These are phyloP conservation scores for Paradendryphiella salina DNA, from an alignment of 2,329 filamentous ascomycete species.

Conservation along the genomic window DNA sequence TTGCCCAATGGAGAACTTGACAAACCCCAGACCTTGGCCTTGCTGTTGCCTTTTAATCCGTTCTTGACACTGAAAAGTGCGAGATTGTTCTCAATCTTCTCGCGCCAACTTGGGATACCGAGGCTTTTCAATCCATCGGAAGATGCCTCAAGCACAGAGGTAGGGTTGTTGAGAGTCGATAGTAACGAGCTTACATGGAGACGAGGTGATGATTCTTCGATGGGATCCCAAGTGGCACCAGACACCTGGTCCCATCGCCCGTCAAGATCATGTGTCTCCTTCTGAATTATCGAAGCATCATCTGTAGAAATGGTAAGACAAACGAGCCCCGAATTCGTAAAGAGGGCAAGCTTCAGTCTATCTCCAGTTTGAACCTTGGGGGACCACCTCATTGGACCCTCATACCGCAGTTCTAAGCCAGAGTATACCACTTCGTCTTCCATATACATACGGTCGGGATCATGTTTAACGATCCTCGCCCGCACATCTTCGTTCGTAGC, in stretches of 20 bases:
- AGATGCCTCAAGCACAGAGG: slow-evolving; percentile 36
- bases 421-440: slow-evolving; percentile 31
- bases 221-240: slow-evolving; percentile 41
- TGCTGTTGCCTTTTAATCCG: slow-evolving; percentile 55
- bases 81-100: slow-evolving; percentile 45
- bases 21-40: slow-evolving; percentile 60
- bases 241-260: slow-evolving; percentile 50
- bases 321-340: slow-evolving; percentile 35
- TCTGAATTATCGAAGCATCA: slow-evolving; percentile 29
- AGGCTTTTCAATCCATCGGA: slow-evolving; percentile 12
- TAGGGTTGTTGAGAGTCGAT: slow-evolving; percentile 40
- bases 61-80: slow-evolving; percentile 54
- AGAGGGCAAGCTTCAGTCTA: slow-evolving; percentile 36
- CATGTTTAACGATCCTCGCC: slow-evolving; percentile 27
- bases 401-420: slow-evolving; percentile 26
- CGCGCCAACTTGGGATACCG: slow-evolving; percentile 45
- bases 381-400: slow-evolving; percentile 39
- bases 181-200: slow-evolving; percentile 47
- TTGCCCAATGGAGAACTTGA: slow-evolving; percentile 53
- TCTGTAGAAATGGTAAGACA: slow-evolving; percentile 29
- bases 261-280: slow-evolving; percentile 42
- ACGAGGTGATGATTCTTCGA: slow-evolving; percentile 15
- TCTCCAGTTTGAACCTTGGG: slow-evolving; percentile 18
- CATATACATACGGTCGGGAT: slow-evolving; percentile 19
- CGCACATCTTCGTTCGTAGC: slow-evolving; percentile 41